phyloP scores from a whole-genome alignment of 768 basidiomycete species.

The Punctularia strigosozonata region DNA sequence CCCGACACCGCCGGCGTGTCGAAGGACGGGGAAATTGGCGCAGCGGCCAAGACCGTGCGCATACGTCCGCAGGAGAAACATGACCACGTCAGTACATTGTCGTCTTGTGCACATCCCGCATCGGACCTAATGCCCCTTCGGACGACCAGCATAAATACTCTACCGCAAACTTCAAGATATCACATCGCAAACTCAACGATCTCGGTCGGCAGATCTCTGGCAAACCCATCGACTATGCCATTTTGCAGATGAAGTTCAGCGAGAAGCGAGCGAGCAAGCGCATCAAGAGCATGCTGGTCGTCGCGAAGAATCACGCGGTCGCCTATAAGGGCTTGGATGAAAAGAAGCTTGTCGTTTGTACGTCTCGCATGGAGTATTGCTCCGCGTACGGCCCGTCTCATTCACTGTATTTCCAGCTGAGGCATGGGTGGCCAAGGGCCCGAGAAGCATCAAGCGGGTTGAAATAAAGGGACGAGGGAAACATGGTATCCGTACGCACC shows the following conservation, averaged over 20 bases:
- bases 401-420: conserved; percentile 42
- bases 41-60: background rate
- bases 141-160: conserved; percentile 76
- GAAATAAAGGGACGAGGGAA: conserved; percentile 82
- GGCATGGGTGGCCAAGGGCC: conserved; percentile 89
- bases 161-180: conserved; percentile 88
- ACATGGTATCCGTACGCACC: conserved; percentile 66
- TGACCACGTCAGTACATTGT: conserved; percentile 13
- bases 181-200: conserved; percentile 85
- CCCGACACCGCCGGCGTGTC: conserved; percentile 6
- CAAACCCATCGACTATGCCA: conserved; percentile 88
- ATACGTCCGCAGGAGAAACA: conserved; percentile 9
- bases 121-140: background rate
- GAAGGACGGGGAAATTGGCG: background rate
- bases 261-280: conserved; percentile 83
- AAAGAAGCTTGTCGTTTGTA: conserved; percentile 71
- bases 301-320: conserved; percentile 77
- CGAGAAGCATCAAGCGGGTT: conserved; percentile 45
- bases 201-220: conserved; percentile 80
- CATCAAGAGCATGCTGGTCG: conserved; percentile 79
- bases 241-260: conserved; percentile 93
- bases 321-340: conserved; percentile 65
- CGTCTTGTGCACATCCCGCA: background rate
- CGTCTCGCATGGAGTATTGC: conserved; percentile 19
- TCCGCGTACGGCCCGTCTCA: background rate